Percentiles rank a stretch among this genome's conserved stretches.
These are phyloP conservation scores for Proliferodiscus dingleyae DNA, from an alignment of 2,329 filamentous ascomycete species.

Conservation along the genomic window DNA sequence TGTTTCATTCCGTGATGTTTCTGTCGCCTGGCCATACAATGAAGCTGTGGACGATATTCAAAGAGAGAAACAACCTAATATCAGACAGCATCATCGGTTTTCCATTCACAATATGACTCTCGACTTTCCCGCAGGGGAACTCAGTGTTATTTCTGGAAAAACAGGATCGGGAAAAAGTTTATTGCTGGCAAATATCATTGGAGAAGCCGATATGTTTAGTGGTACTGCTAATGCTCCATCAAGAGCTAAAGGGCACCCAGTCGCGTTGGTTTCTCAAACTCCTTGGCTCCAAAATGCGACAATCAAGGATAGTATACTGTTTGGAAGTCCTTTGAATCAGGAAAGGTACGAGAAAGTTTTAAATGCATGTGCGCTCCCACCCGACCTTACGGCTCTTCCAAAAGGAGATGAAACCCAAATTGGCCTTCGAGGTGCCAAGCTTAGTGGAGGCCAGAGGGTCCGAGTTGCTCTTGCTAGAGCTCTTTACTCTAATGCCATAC, in stretches of 20 bases:
- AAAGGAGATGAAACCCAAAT: conserved; percentile 76
- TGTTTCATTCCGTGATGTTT: no score
- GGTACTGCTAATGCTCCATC: conserved; percentile 54
- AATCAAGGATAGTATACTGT: conserved; percentile 71
- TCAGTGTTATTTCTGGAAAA: conserved; percentile 68
- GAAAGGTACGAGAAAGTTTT: conserved; percentile 64
- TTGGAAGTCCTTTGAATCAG: conserved; percentile 64
- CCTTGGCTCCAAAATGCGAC: conserved; percentile 81
- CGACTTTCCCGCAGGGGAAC: no score
- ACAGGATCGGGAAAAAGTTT: conserved; percentile 75
- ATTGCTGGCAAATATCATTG: conserved; percentile 66
- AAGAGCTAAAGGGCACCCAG: conserved; percentile 50
- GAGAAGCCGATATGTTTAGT: conserved; percentile 63
- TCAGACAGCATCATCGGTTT: conserved; percentile 67
- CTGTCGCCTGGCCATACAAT: no score
- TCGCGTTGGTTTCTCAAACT: conserved; percentile 71
- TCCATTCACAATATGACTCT: conserved; percentile 60
- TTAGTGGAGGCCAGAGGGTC: conserved; percentile 80
- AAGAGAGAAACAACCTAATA: no score
- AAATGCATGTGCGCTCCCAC: conserved; percentile 64
- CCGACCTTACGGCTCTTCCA: conserved; percentile 68
- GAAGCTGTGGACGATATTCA: no score
- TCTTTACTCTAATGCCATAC: conserved; percentile 69
- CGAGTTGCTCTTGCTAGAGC: conserved; percentile 72
- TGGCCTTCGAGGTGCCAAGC: conserved; percentile 75